Evolutionary conservation across 2,329 filamentous ascomycete genomes (phyloP).

Genomic region (Biscogniauxia sp.): DNA sequence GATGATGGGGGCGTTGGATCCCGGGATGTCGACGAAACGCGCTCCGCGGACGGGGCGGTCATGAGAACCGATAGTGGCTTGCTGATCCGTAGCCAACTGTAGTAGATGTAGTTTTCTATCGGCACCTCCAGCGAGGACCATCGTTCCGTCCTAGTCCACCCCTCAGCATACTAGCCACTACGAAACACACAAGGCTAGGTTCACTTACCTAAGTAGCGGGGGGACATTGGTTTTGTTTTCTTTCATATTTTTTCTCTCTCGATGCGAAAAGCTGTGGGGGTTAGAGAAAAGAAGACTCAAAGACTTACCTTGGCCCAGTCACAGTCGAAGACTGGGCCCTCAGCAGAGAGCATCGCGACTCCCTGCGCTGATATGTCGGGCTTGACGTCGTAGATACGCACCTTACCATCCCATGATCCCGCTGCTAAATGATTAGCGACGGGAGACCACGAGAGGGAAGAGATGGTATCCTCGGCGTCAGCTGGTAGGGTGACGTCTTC

Average conservation of each 20-base stretch:
- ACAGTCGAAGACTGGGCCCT: conserved; percentile 33
- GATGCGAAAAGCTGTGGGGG: conserved; percentile 20
- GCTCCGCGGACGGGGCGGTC: conserved; percentile 32
- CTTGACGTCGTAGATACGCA: conserved; percentile 36
- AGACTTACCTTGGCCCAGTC: conserved; percentile 39
- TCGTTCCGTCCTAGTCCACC: conserved; percentile 32
- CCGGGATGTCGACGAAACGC: conserved; percentile 32
- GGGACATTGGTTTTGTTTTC: conserved; percentile 22
- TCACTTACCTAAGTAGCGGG: conserved; percentile 22
- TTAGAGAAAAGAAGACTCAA: conserved; percentile 30
- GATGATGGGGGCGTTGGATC: conserved; percentile 23
- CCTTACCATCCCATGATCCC: conserved; percentile 36
- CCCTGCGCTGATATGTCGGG: conserved; percentile 20
- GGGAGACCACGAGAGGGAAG: conserved; percentile 36
- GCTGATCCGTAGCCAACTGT: conserved; percentile 28
- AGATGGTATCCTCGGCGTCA: conserved; percentile 35
- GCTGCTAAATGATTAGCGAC: conserved; percentile 32
- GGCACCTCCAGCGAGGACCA: conserved; percentile 32
- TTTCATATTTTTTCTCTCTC: conserved; percentile 10
- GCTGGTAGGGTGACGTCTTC: conserved; percentile 26
- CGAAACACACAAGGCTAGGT: background rate
- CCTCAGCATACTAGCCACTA: background rate
- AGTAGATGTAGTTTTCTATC: conserved; percentile 32
- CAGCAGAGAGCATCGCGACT: conserved; percentile 23
- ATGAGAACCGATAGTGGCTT: conserved; percentile 29